phyloP scores from a whole-genome alignment of 371 early-diverging fungal species.

The Rhizopus microsporus region DNA sequence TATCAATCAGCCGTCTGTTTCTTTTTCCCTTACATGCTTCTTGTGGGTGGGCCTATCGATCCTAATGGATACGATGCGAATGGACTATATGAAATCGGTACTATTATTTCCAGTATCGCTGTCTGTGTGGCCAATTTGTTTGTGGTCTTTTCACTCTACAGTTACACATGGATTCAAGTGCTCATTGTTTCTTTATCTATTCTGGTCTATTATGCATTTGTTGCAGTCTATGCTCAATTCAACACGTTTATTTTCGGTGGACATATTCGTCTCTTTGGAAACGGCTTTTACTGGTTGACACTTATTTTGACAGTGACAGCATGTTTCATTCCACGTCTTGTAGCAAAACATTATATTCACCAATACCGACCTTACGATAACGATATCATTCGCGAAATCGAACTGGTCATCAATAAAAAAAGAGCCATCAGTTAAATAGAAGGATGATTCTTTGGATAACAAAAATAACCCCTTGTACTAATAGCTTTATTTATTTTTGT shows the following conservation, averaged over 20 bases:
- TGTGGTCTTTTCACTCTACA: slow-evolving; percentile 72
- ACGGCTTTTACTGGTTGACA: slow-evolving; percentile 56
- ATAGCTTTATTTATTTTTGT: no score
- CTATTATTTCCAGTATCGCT: slow-evolving; percentile 73
- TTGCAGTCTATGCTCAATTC: slow-evolving; percentile 49
- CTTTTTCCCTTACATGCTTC: slow-evolving; percentile 67
- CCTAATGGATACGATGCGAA: slow-evolving; percentile 59
- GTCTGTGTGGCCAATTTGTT: slow-evolving; percentile 84
- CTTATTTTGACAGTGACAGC: slow-evolving; percentile 50
- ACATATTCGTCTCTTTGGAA: slow-evolving; percentile 48
- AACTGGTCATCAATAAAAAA: slow-evolving; percentile 26
- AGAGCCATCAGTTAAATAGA: background rate
- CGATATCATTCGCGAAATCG: slow-evolving; percentile 66
- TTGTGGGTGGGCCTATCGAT: slow-evolving; percentile 51
- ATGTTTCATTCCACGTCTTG: slow-evolving; percentile 55
- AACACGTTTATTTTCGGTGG: slow-evolving; percentile 44
- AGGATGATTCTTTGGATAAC: no score
- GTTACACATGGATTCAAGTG: slow-evolving; percentile 78
- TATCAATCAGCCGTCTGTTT: slow-evolving; percentile 89
- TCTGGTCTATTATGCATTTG: slow-evolving; percentile 49
- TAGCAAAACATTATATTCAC: slow-evolving; percentile 45
- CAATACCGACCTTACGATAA: slow-evolving; percentile 63
- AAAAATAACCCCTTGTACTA: background rate
- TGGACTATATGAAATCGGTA: slow-evolving; percentile 76
- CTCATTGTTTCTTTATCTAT: slow-evolving; percentile 60